Base-by-base conservation (phyloP, 305 asterid genomes). In the Fraxinus platypoda region DNA sequence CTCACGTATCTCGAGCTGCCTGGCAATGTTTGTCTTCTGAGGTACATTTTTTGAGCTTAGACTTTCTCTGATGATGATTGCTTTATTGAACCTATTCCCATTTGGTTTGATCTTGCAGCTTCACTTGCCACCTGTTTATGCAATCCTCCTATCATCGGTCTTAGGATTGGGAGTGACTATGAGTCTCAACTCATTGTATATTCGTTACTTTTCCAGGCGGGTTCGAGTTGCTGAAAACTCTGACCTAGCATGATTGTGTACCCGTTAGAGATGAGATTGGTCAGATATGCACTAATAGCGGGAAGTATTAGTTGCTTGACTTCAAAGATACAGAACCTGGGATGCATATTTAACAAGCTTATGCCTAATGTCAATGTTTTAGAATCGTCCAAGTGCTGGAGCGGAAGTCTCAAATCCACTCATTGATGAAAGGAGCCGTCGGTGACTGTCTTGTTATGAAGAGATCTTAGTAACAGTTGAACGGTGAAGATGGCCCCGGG, bases 161-260 rank as follows among this genome's bases (percentile, higher is more conserved):
- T 38, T 85, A 41, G 97, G 98, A 77, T 93, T 92, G 52, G 97
- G 91, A 23, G 76, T 83, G 80, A 87, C 98, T 72, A 87, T 90
- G 87, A 74, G 88, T 64, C 72, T 94, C 57, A 91, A 91, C 80
- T 70, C 89, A 13, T 17, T 93, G 80, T 94, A 88, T 43, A 84
- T 86, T 52, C 86, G 87, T 52, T 85, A 73, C 57, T 86, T 82
- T 74, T 79, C 82, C n/a, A 84, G 94, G 93, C 91, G 91, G 78
- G 82, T 71, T 71, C 91, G 37, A 81, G 87, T 70, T 52, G 49
- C 86, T 57, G 87, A 79, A 81, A 81, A 84, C 79, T 77, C 91
- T 62, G 83, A 68, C 79, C 88, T 83, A 13, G 97, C 83, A 66
- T 93, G 94, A 94, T 49, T 62, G 19, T 81, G 30, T 68, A 26